Conservation (phyloP, 1,284 basidiomycete genomes). For the Cryptococcus hybrid region DNA sequence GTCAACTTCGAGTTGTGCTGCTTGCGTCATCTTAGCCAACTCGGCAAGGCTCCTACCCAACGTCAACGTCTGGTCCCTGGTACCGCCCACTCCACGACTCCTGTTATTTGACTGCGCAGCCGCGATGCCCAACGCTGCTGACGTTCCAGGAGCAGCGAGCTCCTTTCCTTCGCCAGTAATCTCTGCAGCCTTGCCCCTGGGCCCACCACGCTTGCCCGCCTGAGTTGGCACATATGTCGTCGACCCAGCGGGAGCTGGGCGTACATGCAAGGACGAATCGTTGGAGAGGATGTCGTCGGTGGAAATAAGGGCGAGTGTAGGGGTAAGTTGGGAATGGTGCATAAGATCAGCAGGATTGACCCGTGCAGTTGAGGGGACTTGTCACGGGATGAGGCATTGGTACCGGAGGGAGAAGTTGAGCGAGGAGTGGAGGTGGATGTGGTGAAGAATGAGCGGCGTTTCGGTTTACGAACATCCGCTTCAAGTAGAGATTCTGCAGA, state of each 20-base stretch:
- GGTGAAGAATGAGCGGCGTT: conserved; percentile 32
- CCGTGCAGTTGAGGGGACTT: conserved; percentile 13
- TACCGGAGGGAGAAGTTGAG: background rate
- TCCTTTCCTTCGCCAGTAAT: conserved; percentile 26
- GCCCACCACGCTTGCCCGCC: conserved; percentile 37
- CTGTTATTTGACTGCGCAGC: conserved; percentile 24
- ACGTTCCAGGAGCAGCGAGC: conserved; percentile 36
- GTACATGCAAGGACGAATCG: conserved; percentile 39
- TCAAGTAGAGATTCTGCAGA: conserved; percentile 42
- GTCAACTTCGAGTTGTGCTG: conserved; percentile 44
- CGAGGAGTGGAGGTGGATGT: conserved; percentile 11
- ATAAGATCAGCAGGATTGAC: conserved; percentile 37
- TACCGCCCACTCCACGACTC: conserved; percentile 31
- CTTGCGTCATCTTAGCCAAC: conserved; percentile 46
- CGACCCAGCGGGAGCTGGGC: conserved; percentile 29
- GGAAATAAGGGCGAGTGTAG: conserved; percentile 36
- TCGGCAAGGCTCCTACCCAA: conserved; percentile 48
- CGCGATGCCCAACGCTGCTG: conserved; percentile 37
- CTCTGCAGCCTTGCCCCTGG: conserved; percentile 31
- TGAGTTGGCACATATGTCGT: conserved; percentile 19
- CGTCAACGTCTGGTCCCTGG: conserved; percentile 27
- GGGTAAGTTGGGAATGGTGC: conserved; percentile 37
- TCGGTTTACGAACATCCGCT: conserved; percentile 38
- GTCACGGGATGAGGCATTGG: background rate
- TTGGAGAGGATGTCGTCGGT: conserved; percentile 46